Conservation (phyloP, 805 yeast species). For the Metschnikowia bowlesiae region DNA sequence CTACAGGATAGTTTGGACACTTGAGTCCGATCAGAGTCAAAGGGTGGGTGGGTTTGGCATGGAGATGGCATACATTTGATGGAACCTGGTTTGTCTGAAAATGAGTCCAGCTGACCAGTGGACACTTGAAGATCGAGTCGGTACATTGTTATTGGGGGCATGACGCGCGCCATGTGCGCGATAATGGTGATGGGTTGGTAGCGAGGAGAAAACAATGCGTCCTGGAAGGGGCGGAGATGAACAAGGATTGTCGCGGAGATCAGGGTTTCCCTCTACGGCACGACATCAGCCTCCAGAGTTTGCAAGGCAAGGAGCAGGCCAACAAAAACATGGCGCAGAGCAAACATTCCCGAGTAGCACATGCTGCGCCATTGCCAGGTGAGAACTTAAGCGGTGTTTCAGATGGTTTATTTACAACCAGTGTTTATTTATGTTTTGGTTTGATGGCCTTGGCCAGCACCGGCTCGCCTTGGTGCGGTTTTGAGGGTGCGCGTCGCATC, state of each 20-base stretch:
- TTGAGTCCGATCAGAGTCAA: too few relatives aligned
- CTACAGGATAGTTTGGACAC: too few relatives aligned
- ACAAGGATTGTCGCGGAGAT: neutral
- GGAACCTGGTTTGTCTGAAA: too few relatives aligned
- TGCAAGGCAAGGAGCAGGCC: neutral
- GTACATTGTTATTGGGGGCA: neutral
- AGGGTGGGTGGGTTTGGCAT: too few relatives aligned
- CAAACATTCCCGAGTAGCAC: neutral
- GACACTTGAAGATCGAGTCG: neutral
- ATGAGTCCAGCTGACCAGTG: too few relatives aligned
- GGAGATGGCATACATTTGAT: too few relatives aligned
- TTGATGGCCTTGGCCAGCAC: neutral
- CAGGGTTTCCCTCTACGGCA: neutral
- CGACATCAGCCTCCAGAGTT: neutral
- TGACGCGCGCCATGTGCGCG: neutral
- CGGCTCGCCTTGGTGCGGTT: neutral
- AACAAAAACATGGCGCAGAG: neutral
- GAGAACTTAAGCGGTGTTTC: neutral
- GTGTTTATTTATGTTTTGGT: conserved; percentile 1
- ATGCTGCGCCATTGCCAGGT: neutral
- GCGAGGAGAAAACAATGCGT: neutral
- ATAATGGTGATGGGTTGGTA: neutral
- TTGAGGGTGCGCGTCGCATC: neutral
- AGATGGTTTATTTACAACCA: neutral
- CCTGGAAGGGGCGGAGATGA: neutral